These are phyloP conservation scores for Houttuynia cordata DNA, from an alignment of 164 flowering plant genomes.

Conservation along the genomic window DNA sequence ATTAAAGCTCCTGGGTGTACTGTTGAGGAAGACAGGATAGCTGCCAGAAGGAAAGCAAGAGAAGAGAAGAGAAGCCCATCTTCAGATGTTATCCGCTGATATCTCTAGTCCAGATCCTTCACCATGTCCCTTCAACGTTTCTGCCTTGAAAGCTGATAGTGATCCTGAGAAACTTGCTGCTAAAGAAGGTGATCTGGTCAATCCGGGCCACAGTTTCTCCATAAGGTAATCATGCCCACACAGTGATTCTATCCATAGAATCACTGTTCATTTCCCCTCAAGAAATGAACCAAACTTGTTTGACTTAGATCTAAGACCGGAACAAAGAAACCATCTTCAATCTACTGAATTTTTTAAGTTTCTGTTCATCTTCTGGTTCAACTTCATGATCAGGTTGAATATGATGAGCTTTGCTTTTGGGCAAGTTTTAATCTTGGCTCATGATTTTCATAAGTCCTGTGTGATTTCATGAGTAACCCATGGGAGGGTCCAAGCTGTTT, in stretches of 20 bases:
- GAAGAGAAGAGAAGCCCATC: constrained; percentile 43
- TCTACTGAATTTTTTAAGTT: not conserved
- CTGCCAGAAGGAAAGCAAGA: constrained; percentile 22
- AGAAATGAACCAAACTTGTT: not conserved
- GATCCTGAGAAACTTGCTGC: constrained; percentile 21
- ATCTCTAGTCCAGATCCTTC: constrained; percentile 56
- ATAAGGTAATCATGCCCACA: constrained; percentile 42
- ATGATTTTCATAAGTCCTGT: not conserved
- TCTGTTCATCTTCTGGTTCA: not conserved
- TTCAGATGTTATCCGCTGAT: constrained; percentile 89
- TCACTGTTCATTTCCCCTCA: not conserved
- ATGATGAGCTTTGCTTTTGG: not conserved
- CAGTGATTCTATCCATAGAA: not conserved
- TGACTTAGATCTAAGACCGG: not conserved
- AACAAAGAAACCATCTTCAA: not conserved
- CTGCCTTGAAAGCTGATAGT: constrained; percentile 26
- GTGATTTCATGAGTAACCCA: not conserved
- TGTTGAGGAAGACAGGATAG: constrained; percentile 25
- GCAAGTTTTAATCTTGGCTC: not conserved
- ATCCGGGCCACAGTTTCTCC: constrained; percentile 42
- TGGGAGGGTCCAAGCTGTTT: not conserved
- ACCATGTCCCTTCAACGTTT: constrained; percentile 23
- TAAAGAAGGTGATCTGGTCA: constrained; percentile 32
- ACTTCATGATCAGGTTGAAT: too few relatives aligned
- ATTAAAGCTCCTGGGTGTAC: constrained; percentile 15